Evolutionary conservation across 257 asterid genomes (phyloP), one percentile per base, ranked within the genome.

Genomic region (Capsicum baccatum): DNA sequence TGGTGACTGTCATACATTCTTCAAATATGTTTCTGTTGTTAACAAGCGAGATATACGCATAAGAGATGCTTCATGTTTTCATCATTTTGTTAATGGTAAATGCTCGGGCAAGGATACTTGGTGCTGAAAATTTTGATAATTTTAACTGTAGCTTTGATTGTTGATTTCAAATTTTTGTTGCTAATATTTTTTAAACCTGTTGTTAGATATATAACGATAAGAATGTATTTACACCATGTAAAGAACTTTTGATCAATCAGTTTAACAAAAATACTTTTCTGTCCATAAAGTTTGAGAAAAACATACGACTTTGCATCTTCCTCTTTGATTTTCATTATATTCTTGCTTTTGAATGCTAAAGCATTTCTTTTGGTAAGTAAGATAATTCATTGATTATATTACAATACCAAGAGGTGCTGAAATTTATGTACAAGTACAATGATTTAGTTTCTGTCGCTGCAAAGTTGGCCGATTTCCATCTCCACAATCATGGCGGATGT

Each of bases 1-100:
- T 87, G 98, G 99, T 70, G 99, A 96, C 86, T 96, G 99, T 88
- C 99, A 94, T 83, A 66, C 91, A 1, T 96, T 96, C 88, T 88
- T 92, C 79, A 94, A 92, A 86, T 87, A 85, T 84, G 94, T 88
- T 63, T 93, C 98, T 1, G 86, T 92, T 59, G 92, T 96, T 79
- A 91, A 97, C 37, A 91, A 88, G 85, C 89, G 97, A 90, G 97
- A 91, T 88, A 93, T 96, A 84, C 92, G 89, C 60, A 86, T 96
- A 37, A 92, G 99, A 81, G 99, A 96, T 83, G 64, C 94, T 78
- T 93, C 98, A 2, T 98, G 98, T 79, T 93, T 96, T 89, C 99
- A 96, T 86, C 85, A 86, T 81, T 94, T 96, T 89, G 86, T 82
- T 62, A 74, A 85, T 80, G 99, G 98, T 56, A 88, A 89, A 82